phyloP scores from a whole-genome alignment of 2,329 filamentous ascomycete genomes.

The Chrysoporthe puriensis region DNA sequence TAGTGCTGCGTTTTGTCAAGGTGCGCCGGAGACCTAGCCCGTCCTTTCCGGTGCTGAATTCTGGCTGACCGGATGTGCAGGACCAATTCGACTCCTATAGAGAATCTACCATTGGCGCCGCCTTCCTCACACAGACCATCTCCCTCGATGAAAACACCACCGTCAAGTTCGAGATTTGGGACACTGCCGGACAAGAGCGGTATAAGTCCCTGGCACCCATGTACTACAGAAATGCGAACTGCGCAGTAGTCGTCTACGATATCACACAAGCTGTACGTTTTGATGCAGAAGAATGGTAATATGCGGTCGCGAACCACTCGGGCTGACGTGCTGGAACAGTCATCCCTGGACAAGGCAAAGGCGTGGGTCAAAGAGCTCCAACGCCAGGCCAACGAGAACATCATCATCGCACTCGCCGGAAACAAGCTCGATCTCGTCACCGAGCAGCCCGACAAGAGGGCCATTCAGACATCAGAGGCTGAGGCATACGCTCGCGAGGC shows the following conservation, averaged over 20 bases:
- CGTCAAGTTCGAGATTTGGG: conserved; percentile 99
- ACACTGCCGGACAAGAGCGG: conserved; percentile 96
- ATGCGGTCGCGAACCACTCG: no score
- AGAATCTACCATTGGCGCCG: conserved; percentile 97
- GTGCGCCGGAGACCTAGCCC: conserved; percentile 48
- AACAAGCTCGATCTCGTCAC: conserved; percentile 98
- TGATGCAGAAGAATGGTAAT: not conserved
- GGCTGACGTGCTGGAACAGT: conserved; percentile 54
- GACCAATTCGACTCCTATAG: conserved; percentile 98
- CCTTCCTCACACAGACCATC: conserved; percentile 98
- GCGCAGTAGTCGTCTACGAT: conserved; percentile 98
- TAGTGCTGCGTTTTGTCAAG: conserved; percentile 98
- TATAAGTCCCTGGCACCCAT: conserved; percentile 99
- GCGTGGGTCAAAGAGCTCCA: conserved; percentile 99
- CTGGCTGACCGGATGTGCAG: conserved; percentile 48
- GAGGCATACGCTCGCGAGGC: conserved; percentile 95
- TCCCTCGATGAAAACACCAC: conserved; percentile 97
- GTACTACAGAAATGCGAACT: conserved; percentile 99
- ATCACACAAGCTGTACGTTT: conserved; percentile 93
- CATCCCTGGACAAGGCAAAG: conserved; percentile 98
- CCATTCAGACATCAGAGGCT: conserved; percentile 84
- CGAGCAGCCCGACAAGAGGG: conserved; percentile 93
- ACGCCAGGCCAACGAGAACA: conserved; percentile 98
- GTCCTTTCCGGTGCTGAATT: not conserved
- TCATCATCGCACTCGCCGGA: conserved; percentile 95